Conservation (phyloP, 768 basidiomycete genomes). For the Phanerochaete carnosa region DNA sequence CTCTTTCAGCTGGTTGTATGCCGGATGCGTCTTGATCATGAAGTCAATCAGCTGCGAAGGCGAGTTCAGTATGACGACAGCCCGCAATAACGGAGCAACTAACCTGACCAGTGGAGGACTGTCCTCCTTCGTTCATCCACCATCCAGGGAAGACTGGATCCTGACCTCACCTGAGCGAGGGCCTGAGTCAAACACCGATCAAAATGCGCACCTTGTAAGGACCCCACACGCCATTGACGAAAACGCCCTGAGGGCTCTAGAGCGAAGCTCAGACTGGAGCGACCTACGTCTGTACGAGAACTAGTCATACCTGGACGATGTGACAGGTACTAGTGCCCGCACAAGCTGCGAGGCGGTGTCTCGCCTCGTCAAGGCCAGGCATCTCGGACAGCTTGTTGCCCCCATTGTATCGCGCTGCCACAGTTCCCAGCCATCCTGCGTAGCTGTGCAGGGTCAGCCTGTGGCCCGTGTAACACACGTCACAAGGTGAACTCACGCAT, state of each 20-base stretch:
- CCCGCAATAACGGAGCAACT: constrained; percentile 8
- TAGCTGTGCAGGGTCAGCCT: constrained; percentile 43
- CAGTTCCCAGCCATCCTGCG: constrained; percentile 96
- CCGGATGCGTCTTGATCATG: constrained; percentile 88
- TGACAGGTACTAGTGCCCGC: constrained; percentile 98
- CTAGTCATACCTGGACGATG: constrained; percentile 68
- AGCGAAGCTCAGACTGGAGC: neutral
- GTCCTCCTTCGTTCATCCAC: constrained; percentile 99
- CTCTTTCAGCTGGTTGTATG: constrained; percentile 68
- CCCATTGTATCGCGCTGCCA: constrained; percentile 68
- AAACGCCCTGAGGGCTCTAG: constrained; percentile 77
- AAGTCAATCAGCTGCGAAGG: constrained; percentile 80
- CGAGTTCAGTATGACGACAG: neutral
- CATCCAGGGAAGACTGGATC: constrained; percentile 89
- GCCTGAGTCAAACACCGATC: neutral
- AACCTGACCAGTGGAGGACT: constrained; percentile 96
- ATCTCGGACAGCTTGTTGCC: constrained; percentile 48
- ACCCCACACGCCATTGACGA: constrained; percentile 92
- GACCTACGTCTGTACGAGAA: neutral
- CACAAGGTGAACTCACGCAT: constrained; percentile 58
- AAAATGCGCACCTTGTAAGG: constrained; percentile 62
- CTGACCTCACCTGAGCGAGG: constrained; percentile 29
- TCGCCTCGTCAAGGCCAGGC: constrained; percentile 72
- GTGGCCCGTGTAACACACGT: neutral
- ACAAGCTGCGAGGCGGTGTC: constrained; percentile 82